Percentiles rank a stretch among this genome's conserved stretches.
Evolutionary conservation across 208 protist genomes (phyloP).

Genomic region (Naegleria fowleri): DNA sequence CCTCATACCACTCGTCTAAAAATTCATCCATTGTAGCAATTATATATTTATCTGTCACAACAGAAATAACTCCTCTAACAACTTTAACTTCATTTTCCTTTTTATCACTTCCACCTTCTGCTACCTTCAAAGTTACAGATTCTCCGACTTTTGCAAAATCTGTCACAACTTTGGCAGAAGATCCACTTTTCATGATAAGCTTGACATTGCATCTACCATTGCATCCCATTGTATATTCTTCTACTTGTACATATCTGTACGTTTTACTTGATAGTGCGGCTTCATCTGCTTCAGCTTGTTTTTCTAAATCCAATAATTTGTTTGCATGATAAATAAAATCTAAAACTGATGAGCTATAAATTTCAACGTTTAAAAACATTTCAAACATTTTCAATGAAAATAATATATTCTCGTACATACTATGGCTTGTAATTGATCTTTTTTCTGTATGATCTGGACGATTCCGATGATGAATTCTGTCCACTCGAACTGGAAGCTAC

Average conservation of each 20-base stretch:
- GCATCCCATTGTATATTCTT: neutral
- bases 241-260: neutral
- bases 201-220: neutral
- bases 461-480: neutral
- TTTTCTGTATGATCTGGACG: neutral
- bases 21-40: conserved; percentile 17
- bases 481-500: neutral
- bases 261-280: neutral
- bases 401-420: neutral
- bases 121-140: neutral
- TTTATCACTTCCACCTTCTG: neutral
- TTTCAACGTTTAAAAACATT: too few relatives aligned
- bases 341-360: neutral
- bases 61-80: neutral
- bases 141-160: neutral
- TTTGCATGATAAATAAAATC: neutral
- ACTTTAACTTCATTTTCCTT: neutral
- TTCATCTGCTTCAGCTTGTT: neutral
- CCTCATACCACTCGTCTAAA: conserved; percentile 14
- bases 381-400: too few relatives aligned
- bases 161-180: neutral
- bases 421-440: neutral
- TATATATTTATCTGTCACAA: neutral
- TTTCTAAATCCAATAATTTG: neutral
- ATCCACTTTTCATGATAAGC: neutral